A percentile compares a stretch with the other conserved stretches of the same genome.
These are phyloP conservation scores for Pythium aphanidermatum DNA, from an alignment of 352 stramenopile genomes.

Conservation along the genomic window DNA sequence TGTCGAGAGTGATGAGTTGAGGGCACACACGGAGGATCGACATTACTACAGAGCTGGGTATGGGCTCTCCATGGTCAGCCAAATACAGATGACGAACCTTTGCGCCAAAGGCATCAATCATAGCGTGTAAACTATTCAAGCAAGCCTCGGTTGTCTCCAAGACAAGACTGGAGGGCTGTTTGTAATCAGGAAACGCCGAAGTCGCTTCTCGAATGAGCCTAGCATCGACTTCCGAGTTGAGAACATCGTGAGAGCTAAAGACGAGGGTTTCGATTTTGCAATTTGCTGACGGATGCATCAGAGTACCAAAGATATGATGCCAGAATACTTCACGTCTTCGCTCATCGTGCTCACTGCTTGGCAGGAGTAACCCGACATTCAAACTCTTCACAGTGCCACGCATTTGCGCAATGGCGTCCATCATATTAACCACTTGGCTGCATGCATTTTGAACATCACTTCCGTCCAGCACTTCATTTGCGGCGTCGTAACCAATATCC, in stretches of 20 bases:
- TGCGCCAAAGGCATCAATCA: conserved; percentile 3
- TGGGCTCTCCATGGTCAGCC: background rate
- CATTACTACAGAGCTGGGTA: background rate
- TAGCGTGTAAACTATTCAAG: conserved; percentile 1
- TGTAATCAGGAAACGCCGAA: background rate
- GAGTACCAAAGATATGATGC: conserved; percentile 3
- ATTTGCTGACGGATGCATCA: background rate
- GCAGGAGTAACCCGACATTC: conserved; percentile 5
- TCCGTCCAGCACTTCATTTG: too few relatives aligned
- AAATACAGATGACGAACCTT: conserved; percentile 1
- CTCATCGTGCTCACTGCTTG: background rate
- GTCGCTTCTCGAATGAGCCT: background rate
- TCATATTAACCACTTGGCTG: background rate
- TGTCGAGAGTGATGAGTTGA: conserved; percentile 2
- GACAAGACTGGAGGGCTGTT: background rate
- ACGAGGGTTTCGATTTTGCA: conserved; percentile 3
- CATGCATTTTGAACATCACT: too few relatives aligned
- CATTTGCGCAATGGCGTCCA: background rate
- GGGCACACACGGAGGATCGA: conserved; percentile 4
- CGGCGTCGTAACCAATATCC: background rate
- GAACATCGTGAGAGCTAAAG: background rate
- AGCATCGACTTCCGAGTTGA: background rate
- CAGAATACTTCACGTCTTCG: background rate
- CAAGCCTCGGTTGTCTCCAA: conserved; percentile 2
- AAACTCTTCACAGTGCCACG: background rate